Evolutionary conservation across 2,329 filamentous ascomycete genomes (phyloP).

Genomic region (Gaeumannomyces tritici): DNA sequence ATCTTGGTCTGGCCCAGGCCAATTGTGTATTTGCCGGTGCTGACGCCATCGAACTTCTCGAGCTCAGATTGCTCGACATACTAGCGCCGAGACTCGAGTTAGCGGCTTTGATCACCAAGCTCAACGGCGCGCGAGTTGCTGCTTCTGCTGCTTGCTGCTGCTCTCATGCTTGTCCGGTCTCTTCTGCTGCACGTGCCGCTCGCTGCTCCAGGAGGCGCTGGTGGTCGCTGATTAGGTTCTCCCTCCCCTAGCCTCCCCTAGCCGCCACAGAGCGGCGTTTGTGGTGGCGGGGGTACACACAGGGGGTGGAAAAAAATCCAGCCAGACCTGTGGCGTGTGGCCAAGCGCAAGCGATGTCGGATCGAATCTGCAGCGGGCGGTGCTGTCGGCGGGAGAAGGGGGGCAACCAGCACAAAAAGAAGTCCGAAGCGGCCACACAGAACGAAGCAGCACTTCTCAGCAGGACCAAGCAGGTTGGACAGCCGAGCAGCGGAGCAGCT

Average conservation of each 20-base stretch:
- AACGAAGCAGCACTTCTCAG: too few species aligned
- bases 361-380: neutral
- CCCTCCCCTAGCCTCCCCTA: too few species aligned
- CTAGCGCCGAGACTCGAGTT: slow-evolving; percentile 28
- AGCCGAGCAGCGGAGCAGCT: neutral
- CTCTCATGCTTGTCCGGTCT: neutral
- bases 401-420: neutral
- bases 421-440: too few species aligned
- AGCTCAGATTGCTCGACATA: slow-evolving; percentile 78
- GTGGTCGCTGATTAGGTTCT: neutral
- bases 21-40: slow-evolving; percentile 80
- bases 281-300: neutral
- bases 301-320: neutral
- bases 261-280: neutral
- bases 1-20: slow-evolving; percentile 86
- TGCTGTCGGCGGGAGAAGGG: neutral
- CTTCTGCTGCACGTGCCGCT: neutral
- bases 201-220: neutral
- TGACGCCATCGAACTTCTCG: slow-evolving; percentile 79
- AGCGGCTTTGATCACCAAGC: neutral
- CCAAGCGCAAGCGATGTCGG: neutral
- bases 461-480: too few species aligned
- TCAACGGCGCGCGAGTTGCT: neutral
- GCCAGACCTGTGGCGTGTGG: neutral
- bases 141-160: neutral